Evolutionary conservation across 495 filamentous ascomycete species (phyloP).

Genomic region (Barbatosphaeria neglecta): DNA sequence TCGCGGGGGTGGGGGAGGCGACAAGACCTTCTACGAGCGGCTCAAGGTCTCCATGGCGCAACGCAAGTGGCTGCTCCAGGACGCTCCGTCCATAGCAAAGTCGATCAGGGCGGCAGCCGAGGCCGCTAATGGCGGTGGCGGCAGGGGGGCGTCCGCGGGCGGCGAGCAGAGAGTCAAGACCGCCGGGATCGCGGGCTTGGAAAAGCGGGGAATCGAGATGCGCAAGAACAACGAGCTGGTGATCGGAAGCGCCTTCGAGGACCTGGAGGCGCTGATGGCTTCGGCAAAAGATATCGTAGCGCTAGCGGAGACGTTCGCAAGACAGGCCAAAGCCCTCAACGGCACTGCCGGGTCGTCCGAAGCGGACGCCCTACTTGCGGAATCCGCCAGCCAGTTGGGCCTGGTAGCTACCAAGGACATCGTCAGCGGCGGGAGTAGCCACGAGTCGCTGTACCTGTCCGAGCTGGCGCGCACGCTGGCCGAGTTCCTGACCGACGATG

Average conservation of each 20-base stretch:
- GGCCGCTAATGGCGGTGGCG: conserved; percentile 14
- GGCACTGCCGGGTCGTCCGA: conserved; percentile 46
- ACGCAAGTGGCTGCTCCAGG: conserved; percentile 89
- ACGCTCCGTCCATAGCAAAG: conserved; percentile 81
- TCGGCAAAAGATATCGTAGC: conserved; percentile 93
- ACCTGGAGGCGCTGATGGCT: conserved; percentile 92
- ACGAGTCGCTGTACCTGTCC: conserved; percentile 48
- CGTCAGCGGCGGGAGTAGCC: conserved; percentile 25
- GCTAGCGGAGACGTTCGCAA: conserved; percentile 77
- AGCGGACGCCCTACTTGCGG: conserved; percentile 61
- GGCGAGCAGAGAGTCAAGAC: conserved; percentile 41
- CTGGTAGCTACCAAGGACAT: conserved; percentile 93
- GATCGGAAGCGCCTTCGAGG: conserved; percentile 90
- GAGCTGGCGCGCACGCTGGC: conserved; percentile 84
- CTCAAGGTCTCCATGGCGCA: conserved; percentile 80
- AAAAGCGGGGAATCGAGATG: conserved; percentile 68
- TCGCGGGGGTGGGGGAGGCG: conserved; percentile 80
- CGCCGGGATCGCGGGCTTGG: conserved; percentile 86
- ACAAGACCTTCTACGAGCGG: conserved; percentile 80
- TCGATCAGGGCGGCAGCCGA: conserved; percentile 55
- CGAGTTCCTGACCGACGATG: conserved; percentile 88
- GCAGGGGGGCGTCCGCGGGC: conserved; percentile 11
- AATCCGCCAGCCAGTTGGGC: conserved; percentile 75
- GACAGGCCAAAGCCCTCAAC: conserved; percentile 42
- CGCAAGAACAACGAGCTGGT: conserved; percentile 85